Base-by-base conservation (phyloP, 192 early-diverging fungal species). In the Coemansia asiatica region DNA sequence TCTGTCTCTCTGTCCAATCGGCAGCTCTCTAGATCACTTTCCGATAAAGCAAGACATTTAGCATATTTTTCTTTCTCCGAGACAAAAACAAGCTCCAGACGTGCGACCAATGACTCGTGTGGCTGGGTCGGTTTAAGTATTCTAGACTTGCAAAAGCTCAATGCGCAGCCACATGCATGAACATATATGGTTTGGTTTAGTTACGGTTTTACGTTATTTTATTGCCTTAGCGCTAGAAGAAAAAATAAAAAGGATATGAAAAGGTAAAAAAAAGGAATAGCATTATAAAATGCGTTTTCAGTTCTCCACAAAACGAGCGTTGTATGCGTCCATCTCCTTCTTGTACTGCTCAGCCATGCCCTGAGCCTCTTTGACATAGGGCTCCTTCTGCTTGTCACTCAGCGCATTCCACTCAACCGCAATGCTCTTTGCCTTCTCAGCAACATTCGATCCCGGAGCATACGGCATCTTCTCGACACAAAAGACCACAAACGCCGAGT, bases 341-440 rank as follows among this genome's bases (percentile, higher is more conserved):
- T 64, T 31, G 49, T 71, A 79, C 40, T 63, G 47, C 13, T 28
- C 61, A 4, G 18, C 16, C 18, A 71, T 66, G 6, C 40, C 64
- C 28, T 56, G 25, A 25, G 60, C 66, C 1, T 47, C 47, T 36
- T 65, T 25, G 1, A 38, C 51, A 56, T 55, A 83, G 19, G 76
- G 73, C 12, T 60, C 66, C 63, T 71, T 73, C 33, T 76, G 68
- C 4, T 46, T 57, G 0, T 67, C 71, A 8, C 62, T 33, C 74
- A 83, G n/a, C 18, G 28, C 6, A 40, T 61, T 72, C 82, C 82
- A 83, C 61, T 74, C 26, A 19, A 28, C 61, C 4, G 58, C 66
- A 36, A 33, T 47, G 15, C 6, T 27, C 59, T 44, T 28, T 23
- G 57, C 19, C 40, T 56, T 19, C 36, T 23, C 36, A 10, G 4